A percentile compares a stretch with the other conserved stretches of the same genome.
Evolutionary conservation across 2,329 filamentous ascomycete species (phyloP).

Genomic region (Xenosphaeropsis pyriputrescens): DNA sequence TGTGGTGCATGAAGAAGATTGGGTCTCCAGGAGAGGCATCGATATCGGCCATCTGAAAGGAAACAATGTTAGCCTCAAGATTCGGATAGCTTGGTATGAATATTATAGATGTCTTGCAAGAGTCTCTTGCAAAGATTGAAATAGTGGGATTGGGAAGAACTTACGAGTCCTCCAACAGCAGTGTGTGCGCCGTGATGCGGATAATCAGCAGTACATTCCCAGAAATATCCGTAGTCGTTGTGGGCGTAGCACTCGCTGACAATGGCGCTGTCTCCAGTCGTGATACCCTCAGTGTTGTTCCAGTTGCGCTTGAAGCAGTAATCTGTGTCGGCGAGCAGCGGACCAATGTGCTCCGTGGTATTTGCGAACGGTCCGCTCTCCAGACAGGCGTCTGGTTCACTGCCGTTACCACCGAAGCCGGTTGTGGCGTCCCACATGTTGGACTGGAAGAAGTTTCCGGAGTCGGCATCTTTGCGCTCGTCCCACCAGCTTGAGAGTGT

Average conservation of each 20-base stretch:
- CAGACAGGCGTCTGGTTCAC: background rate
- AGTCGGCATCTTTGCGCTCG: constrained; percentile 4
- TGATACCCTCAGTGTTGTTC: constrained; percentile 3
- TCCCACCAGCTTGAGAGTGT: too few species aligned
- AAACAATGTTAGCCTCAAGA: too few species aligned
- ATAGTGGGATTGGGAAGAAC: too few species aligned
- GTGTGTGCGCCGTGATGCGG: constrained; percentile 4
- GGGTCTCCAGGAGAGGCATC: constrained; percentile 8
- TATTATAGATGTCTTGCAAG: too few species aligned
- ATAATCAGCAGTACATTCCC: constrained; percentile 2
- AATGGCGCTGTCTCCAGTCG: background rate
- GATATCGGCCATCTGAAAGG: constrained; percentile 3
- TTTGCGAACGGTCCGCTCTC: constrained; percentile 5
- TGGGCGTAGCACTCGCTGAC: constrained; percentile 3
- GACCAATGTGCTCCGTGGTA: constrained; percentile 4
- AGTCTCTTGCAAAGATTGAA: too few species aligned
- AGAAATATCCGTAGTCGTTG: constrained; percentile 1
- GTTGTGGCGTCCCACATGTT: constrained; percentile 5
- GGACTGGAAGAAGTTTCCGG: constrained; percentile 5
- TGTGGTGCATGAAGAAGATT: constrained; percentile 13
- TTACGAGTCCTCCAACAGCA: constrained; percentile 3
- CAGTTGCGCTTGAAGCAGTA: constrained; percentile 4
- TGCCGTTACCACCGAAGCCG: constrained; percentile 4
- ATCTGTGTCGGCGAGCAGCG: constrained; percentile 1
- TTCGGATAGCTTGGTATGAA: too few species aligned